Evolutionary conservation across 768 basidiomycete species (phyloP).

Genomic region (Pleurotus pulmonarius): DNA sequence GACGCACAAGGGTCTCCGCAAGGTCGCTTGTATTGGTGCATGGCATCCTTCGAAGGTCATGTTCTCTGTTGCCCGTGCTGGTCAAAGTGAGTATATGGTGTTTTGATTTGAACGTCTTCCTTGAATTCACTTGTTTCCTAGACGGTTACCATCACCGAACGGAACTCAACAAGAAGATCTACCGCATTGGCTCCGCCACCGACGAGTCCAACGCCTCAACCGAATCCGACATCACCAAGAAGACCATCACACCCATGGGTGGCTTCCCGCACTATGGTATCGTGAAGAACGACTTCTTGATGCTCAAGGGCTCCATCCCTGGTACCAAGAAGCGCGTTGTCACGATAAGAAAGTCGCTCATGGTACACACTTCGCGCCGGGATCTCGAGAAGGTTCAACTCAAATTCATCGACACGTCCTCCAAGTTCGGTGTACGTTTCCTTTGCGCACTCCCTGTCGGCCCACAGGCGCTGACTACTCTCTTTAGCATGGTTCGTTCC

Average conservation of each 20-base stretch:
- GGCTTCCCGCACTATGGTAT: slow-evolving; percentile 99
- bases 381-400: slow-evolving; percentile 97
- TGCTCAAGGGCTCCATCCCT: slow-evolving; percentile 93
- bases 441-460: too few relatives aligned
- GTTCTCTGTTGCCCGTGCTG: slow-evolving; percentile 99
- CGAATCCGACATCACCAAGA: slow-evolving; percentile 91
- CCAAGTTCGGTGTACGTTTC: slow-evolving; percentile 86
- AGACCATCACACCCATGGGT: slow-evolving; percentile 94
- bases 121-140: slow-evolving; percentile 18
- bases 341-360: slow-evolving; percentile 95
- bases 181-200: slow-evolving; percentile 81
- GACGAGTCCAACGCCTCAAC: slow-evolving; percentile 89
- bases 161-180: slow-evolving; percentile 98
- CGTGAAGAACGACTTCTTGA: slow-evolving; percentile 97
- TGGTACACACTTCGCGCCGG: slow-evolving; percentile 92
- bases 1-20: slow-evolving; percentile 99
- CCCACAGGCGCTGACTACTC: neutral
- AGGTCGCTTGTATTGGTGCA: slow-evolving; percentile 98
- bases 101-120: too few relatives aligned
- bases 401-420: slow-evolving; percentile 98
- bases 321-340: slow-evolving; percentile 98
- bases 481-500: slow-evolving; percentile 88
- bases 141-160: slow-evolving; percentile 97
- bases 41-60: slow-evolving; percentile 99
- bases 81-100: slow-evolving; percentile 76